phyloP scores from a whole-genome alignment of 495 filamentous ascomycete genomes.

The Neurospora sp. region DNA sequence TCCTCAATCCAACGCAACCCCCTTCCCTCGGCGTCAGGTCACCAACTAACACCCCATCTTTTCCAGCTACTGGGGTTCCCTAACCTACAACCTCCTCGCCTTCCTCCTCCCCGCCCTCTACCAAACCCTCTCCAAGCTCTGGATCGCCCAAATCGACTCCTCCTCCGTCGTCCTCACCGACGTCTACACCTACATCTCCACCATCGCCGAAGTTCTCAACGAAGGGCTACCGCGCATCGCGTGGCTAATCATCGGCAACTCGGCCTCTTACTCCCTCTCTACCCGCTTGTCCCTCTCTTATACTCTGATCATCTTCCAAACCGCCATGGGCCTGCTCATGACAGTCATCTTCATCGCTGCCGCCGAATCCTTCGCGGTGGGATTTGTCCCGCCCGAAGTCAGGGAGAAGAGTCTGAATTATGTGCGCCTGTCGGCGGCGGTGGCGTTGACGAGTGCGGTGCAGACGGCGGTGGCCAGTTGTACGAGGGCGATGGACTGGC shows the following conservation, averaged over 20 bases:
- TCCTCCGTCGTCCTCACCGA: constrained; percentile 60
- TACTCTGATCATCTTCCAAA: constrained; percentile 53
- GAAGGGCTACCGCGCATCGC: constrained; percentile 62
- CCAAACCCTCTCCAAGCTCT: constrained; percentile 59
- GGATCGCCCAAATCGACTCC: constrained; percentile 61
- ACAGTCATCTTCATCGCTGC: constrained; percentile 50
- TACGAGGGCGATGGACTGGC: constrained; percentile 59
- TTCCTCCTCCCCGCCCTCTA: constrained; percentile 63
- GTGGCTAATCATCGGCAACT: constrained; percentile 62
- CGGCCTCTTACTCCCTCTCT: constrained; percentile 37
- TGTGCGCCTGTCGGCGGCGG: constrained; percentile 54
- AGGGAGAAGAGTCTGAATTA: constrained; percentile 48
- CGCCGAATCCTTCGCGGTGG: constrained; percentile 42
- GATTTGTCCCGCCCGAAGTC: constrained; percentile 54
- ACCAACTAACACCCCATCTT: neutral
- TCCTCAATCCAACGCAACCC: neutral
- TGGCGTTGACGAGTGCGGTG: constrained; percentile 49
- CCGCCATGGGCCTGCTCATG: constrained; percentile 46
- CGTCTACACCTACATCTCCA: constrained; percentile 46
- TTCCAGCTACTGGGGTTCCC: constrained; percentile 40
- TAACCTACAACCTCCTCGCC: constrained; percentile 52
- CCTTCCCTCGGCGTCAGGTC: neutral
- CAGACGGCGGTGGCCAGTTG: constrained; percentile 50
- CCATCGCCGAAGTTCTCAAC: constrained; percentile 59
- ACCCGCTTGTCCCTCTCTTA: constrained; percentile 50